Evolutionary conservation across 139 green algal species (phyloP).

Genomic region (Chlorella sorokiniana): DNA sequence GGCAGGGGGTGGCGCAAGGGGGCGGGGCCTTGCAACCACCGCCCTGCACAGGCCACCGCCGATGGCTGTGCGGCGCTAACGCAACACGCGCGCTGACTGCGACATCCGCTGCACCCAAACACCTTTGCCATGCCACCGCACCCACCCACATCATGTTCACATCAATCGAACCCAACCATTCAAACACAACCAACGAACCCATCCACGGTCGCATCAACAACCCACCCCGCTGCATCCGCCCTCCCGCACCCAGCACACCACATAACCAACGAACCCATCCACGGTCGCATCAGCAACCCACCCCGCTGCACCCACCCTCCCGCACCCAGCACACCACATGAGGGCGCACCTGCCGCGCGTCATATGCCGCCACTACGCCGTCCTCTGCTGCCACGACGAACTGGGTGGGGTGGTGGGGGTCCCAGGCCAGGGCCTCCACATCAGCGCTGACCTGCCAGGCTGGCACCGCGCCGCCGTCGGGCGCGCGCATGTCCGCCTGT

Average conservation of each 20-base stretch:
- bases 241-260: background rate
- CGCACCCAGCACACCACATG: background rate
- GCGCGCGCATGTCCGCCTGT: constrained; percentile 31
- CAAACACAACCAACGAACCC: background rate
- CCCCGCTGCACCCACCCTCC: background rate
- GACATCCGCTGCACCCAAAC: too few species aligned
- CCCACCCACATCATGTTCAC: too few species aligned
- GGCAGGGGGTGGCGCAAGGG: background rate
- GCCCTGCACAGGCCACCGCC: too few species aligned
- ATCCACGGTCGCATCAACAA: background rate
- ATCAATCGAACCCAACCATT: too few species aligned
- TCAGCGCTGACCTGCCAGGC: constrained; percentile 77
- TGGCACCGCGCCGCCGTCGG: constrained; percentile 62
- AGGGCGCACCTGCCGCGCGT: constrained; percentile 61
- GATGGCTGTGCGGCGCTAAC: too few species aligned
- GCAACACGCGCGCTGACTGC: too few species aligned
- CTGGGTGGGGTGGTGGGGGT: constrained; percentile 70
- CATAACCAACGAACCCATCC: background rate
- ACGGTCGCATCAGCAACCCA: background rate
- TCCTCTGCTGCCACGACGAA: constrained; percentile 92
- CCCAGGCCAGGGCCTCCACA: constrained; percentile 89
- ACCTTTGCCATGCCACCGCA: too few species aligned
- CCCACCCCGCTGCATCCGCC: background rate
- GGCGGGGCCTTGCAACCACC: background rate
- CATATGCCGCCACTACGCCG: constrained; percentile 71